Evolutionary conservation across 768 basidiomycete species (phyloP), one percentile per base, ranked within the genome.

Genomic region (Termitomyces sp.): DNA sequence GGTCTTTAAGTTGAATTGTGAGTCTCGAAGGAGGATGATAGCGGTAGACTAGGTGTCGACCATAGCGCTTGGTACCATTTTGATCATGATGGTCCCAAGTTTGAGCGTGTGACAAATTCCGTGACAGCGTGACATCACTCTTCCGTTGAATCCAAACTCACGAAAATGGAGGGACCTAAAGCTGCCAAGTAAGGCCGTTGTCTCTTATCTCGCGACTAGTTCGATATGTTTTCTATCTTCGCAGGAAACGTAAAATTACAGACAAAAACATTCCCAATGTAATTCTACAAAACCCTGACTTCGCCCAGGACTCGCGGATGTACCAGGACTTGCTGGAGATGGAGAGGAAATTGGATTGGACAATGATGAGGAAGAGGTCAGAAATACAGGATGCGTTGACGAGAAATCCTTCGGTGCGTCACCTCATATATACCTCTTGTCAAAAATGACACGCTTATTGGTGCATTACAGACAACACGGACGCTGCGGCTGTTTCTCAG

Each of bases 321-420:
- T 97, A 96, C 70, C 83, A 86, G 56, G 86, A 91, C 62, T 74
- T 97, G 38, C 69, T 94, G 25, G 87, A 89, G 60, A 91, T 91
- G 84, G 94, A 97, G 67, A 81, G 89, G 54, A 91, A 88, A 66
- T 74, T 98, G 15, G 94, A 98, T 69, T 97, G 95, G 95, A 95
- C 93, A 3, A 88, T 95, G 78, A 85, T 84, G 66, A 78, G 95
- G 66, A 96, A 96, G 71, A 84, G 81, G 61, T 88, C 88, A 10
- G 94, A 98, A 66, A 85, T 98, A 31, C 90, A 94, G 65, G 94
- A 98, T 65, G 85, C 92, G n/a, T 66, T 95, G 43, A 80, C 81
- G 20, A 80, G 87, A 54, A 85, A 81, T 32, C 84, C 88, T 18
- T 82, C 85, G 5, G 94, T 92, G 56, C 52, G 76, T 61, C 7